Percentiles rank a stretch among this genome's conserved stretches.
Evolutionary conservation across 2,329 filamentous ascomycete genomes (phyloP).

Genomic region (Fusarium irregulare): DNA sequence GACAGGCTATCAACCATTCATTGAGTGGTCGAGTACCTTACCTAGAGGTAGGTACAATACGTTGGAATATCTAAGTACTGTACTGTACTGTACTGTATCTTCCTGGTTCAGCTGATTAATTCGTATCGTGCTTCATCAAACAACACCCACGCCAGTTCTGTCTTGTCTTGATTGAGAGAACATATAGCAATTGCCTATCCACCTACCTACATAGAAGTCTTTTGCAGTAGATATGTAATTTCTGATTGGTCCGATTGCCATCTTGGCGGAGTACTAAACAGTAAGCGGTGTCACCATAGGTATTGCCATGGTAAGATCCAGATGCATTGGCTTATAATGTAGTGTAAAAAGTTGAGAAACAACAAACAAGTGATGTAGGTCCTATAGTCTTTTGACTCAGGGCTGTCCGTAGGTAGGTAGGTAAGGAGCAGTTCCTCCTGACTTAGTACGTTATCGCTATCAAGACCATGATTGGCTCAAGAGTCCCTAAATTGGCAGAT

Average conservation of each 20-base stretch:
- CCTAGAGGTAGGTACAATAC: too few relatives aligned
- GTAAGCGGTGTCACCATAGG: background rate
- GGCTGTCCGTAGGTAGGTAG: background rate
- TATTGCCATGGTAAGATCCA: background rate
- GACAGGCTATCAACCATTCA: background rate
- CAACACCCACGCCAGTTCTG: background rate
- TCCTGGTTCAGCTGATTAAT: background rate
- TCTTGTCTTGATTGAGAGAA: background rate
- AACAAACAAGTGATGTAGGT: background rate
- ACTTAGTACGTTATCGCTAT: background rate
- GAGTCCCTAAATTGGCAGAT: conserved; percentile 37
- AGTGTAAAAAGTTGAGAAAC: background rate
- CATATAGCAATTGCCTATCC: background rate
- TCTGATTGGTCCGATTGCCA: background rate
- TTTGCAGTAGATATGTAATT: background rate
- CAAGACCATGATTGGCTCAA: conserved; percentile 36
- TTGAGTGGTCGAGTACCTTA: background rate
- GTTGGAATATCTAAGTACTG: background rate
- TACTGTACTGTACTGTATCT: too few relatives aligned
- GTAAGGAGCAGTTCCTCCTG: background rate
- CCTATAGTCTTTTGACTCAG: background rate
- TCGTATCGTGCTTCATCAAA: background rate
- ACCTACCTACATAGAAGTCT: background rate
- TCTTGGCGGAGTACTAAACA: background rate
- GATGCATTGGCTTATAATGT: background rate